These are phyloP conservation scores for Globisporangium polare DNA, from an alignment of 352 stramenopile genomes.

Conservation along the genomic window DNA sequence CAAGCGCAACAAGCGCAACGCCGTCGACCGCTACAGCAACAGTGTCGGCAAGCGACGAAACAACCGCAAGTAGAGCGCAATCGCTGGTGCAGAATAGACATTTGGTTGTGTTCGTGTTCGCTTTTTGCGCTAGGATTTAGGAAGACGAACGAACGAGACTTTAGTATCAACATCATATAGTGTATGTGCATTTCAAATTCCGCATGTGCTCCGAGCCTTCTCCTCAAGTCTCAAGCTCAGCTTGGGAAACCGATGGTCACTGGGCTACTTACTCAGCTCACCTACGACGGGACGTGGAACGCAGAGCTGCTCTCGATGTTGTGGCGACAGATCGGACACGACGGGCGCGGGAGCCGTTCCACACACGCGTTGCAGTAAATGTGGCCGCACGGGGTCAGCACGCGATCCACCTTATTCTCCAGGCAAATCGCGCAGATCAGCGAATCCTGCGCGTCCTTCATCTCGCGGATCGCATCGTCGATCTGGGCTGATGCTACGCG, in stretches of 20 bases:
- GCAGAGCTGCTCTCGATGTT: conserved; percentile 49
- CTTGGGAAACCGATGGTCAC: too few relatives aligned
- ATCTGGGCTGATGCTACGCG: conserved; percentile 57
- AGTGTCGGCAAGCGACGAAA: conserved; percentile 79
- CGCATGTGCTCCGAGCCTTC: too few relatives aligned
- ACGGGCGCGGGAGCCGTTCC: conserved; percentile 46
- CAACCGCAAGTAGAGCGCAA: conserved; percentile 29
- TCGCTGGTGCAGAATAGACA: not conserved
- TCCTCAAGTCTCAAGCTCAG: too few relatives aligned
- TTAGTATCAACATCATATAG: conserved; percentile 1
- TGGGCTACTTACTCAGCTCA: not conserved
- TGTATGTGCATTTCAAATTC: too few relatives aligned
- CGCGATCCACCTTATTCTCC: conserved; percentile 75
- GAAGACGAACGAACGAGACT: not conserved
- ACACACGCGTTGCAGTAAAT: conserved; percentile 78
- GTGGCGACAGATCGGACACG: conserved; percentile 71
- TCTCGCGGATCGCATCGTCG: conserved; percentile 62
- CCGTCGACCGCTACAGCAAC: conserved; percentile 70
- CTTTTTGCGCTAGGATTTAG: not conserved
- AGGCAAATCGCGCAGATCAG: conserved; percentile 79
- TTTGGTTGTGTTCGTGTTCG: not conserved
- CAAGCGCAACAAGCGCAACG: conserved; percentile 83
- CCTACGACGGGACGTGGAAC: conserved; percentile 67
- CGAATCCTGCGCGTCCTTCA: conserved; percentile 69
- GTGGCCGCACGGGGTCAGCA: conserved; percentile 80